Percentiles rank a stretch among this genome's conserved stretches.
Evolutionary conservation across 2,329 filamentous ascomycete species (phyloP).

Genomic region (Penicillium sp.): DNA sequence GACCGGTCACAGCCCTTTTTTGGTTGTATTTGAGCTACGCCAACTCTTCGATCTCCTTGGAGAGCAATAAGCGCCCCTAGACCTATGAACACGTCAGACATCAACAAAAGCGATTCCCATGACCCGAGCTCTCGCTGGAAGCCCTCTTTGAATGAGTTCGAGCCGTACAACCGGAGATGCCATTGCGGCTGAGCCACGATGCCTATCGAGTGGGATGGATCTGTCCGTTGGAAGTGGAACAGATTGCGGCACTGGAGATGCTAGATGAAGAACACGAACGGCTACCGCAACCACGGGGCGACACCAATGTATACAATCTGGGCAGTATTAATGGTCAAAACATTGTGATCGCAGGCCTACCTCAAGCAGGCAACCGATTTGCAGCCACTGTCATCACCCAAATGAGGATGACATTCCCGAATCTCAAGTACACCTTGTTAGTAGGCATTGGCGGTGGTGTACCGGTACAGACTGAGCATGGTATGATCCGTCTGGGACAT

Average conservation of each 20-base stretch:
- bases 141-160: not conserved
- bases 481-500: constrained; percentile 18
- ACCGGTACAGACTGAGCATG: constrained; percentile 5
- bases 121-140: not conserved
- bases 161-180: not conserved
- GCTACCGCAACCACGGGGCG: constrained; percentile 1
- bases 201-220: constrained; percentile 3
- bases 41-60: no score
- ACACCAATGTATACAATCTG: constrained; percentile 24
- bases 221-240: not conserved
- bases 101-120: no score
- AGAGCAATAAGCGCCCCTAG: no score
- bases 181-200: not conserved
- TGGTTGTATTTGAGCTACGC: no score
- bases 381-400: constrained; percentile 20
- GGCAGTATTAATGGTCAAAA: constrained; percentile 23
- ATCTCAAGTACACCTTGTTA: constrained; percentile 14
- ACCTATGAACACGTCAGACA: no score
- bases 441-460: constrained; percentile 23
- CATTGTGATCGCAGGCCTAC: constrained; percentile 20
- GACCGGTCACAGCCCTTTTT: no score
- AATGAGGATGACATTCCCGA: constrained; percentile 21
- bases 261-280: not conserved
- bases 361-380: constrained; percentile 7
- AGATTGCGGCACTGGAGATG: not conserved